Conservation (phyloP, 1,284 basidiomycete genomes). For the Marasmius oreades region DNA sequence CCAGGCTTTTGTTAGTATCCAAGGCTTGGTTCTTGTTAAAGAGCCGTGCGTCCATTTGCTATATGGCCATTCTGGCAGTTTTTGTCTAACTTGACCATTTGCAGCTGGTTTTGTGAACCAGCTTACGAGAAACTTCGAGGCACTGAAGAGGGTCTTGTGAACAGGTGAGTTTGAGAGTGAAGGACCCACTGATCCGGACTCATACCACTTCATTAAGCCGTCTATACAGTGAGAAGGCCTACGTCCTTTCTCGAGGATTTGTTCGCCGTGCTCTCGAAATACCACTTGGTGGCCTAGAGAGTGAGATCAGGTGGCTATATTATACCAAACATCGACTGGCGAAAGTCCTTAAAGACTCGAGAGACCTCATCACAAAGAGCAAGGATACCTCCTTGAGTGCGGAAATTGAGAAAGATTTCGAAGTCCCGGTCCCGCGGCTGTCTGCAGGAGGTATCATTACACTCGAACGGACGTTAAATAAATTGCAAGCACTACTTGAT, state of each 20-base stretch:
- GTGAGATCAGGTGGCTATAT: slow-evolving; percentile 78
- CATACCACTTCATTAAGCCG: slow-evolving; percentile 43
- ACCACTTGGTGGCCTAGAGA: slow-evolving; percentile 67
- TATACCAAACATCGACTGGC: slow-evolving; percentile 58
- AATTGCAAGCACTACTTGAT: slow-evolving; percentile 36
- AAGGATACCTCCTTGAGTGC: slow-evolving; percentile 25
- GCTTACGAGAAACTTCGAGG: slow-evolving; percentile 88
- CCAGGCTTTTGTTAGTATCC: slow-evolving; percentile 92
- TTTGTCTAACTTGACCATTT: not conserved
- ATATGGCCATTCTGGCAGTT: not conserved
- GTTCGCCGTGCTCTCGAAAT: slow-evolving; percentile 82
- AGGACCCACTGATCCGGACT: not conserved
- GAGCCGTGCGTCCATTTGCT: slow-evolving; percentile 63
- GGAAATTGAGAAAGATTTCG: slow-evolving; percentile 39
- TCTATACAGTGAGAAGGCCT: slow-evolving; percentile 89
- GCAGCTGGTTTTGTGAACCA: slow-evolving; percentile 87
- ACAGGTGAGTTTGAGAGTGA: slow-evolving; percentile 43
- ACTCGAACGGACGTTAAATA: slow-evolving; percentile 67
- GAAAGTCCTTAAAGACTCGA: slow-evolving; percentile 67
- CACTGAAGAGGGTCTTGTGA: slow-evolving; percentile 85
- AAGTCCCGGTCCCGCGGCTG: slow-evolving; percentile 71
- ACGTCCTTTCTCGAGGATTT: slow-evolving; percentile 86
- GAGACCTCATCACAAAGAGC: slow-evolving; percentile 67
- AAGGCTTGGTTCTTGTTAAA: slow-evolving; percentile 88
- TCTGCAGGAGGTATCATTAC: slow-evolving; percentile 81